Evolutionary conservation across 1,139 yeast genomes (phyloP), one percentile per base, ranked within the genome.

Genomic region (Williopsis jadinii): DNA sequence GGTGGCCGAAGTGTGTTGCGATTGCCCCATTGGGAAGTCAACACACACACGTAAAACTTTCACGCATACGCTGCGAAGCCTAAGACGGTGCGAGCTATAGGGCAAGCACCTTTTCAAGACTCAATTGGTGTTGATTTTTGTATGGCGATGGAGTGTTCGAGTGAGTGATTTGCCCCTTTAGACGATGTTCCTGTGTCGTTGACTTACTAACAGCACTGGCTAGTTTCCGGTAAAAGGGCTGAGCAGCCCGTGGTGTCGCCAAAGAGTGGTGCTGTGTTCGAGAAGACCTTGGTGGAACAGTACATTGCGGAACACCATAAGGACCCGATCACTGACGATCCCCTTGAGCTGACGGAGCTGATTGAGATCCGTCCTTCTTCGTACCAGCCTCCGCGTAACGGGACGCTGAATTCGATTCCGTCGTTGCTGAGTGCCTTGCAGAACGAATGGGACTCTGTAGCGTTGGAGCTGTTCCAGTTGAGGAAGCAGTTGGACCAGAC

Each of bases 371-470:
- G 63, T 12, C 41, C 55, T 9, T 49, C 58, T 2, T 55, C 61
- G 9, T 61, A 60, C 48, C 66, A 54, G 29, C 60, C 73, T 8
- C 79, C 84, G 3, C 64, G 67, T 34, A 74, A 75, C 11, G 70
- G 84, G 0, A 61, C 69, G 0, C 62, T 71, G 44, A 75, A 79
- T 19, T 84, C 95, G 4, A 84, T 90, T 30, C 98, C 98, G 0
- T 69, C 84, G 9, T 62, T 90, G 49, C 66, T 90, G 38, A 68
- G 86, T 1, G 68, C 83, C 1, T 77, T 90, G 49, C 97, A 88
- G 59, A 78, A 80, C 45, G 96, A 90, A 58, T 90, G 95, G 90
- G 97, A 92, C 57, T 76, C 96, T 0, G 61, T 85, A 45, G 87
- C 94, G 31, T 65, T 90, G 42, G 97, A 92, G 57, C 71, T 84